Percentiles rank a stretch among this genome's conserved stretches.
phyloP scores from a whole-genome alignment of 2,329 filamentous ascomycete species.

The Pseudogymnoascus sp. region DNA sequence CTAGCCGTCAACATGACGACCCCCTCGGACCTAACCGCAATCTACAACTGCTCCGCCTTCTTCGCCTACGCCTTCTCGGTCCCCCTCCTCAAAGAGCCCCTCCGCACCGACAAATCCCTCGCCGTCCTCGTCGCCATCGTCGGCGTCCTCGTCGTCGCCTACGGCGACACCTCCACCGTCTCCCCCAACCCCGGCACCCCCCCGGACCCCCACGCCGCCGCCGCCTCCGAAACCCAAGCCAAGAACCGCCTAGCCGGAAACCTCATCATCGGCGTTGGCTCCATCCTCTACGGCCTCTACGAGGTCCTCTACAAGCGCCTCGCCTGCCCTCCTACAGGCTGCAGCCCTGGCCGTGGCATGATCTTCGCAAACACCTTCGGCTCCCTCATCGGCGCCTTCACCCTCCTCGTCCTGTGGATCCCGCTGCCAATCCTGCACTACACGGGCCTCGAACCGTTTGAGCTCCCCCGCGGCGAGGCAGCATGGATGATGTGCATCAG shows the following conservation, averaged over 20 bases:
- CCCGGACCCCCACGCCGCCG: constrained; percentile 22
- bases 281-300: constrained; percentile 90
- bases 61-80: constrained; percentile 98
- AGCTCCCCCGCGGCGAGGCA: constrained; percentile 67
- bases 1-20: constrained; percentile 89
- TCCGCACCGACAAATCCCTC: constrained; percentile 75
- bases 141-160: constrained; percentile 90
- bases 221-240: constrained; percentile 35
- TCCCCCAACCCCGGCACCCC: constrained; percentile 37
- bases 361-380: constrained; percentile 93
- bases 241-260: constrained; percentile 74
- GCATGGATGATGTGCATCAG: constrained; percentile 74
- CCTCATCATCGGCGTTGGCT: constrained; percentile 82
- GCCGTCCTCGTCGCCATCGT: constrained; percentile 80
- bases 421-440: constrained; percentile 78
- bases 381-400: constrained; percentile 78
- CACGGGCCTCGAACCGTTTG: constrained; percentile 72
- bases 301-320: constrained; percentile 93
- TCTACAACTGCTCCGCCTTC: constrained; percentile 98
- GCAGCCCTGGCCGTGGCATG: constrained; percentile 77
- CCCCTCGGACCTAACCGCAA: constrained; percentile 87
- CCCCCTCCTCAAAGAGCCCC: constrained; percentile 74
- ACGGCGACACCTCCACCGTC: constrained; percentile 56
- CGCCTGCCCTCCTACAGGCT: constrained; percentile 77
- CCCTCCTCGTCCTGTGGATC: constrained; percentile 80